Percentiles rank a stretch among this genome's conserved stretches.
Evolutionary conservation across 192 early-diverging fungal genomes (phyloP).

Genomic region (Diversispora eburnea): DNA sequence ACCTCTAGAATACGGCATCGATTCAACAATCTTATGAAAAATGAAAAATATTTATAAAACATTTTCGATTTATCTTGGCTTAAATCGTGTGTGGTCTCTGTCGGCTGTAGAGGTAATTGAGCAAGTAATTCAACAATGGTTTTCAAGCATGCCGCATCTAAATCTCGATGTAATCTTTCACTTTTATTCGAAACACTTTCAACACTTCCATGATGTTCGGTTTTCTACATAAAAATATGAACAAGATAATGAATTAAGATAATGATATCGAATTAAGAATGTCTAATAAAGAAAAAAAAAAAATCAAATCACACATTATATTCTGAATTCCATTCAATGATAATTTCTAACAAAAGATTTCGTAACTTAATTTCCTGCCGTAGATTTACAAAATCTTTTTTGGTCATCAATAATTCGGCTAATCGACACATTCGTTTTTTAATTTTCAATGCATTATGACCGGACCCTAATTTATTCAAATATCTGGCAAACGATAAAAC

Average conservation of each 20-base stretch:
- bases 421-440: conserved; percentile 73
- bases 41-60: conserved; percentile 71
- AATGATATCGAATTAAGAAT: neutral
- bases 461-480: conserved; percentile 58
- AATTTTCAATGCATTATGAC: conserved; percentile 56
- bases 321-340: conserved; percentile 75
- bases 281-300: neutral
- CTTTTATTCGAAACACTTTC: conserved; percentile 35
- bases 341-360: conserved; percentile 65
- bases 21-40: conserved; percentile 72
- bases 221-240: conserved; percentile 19
- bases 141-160: conserved; percentile 78
- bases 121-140: conserved; percentile 67
- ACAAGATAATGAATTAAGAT: neutral
- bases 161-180: conserved; percentile 65
- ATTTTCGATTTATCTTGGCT: conserved; percentile 56
- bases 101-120: conserved; percentile 68
- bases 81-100: conserved; percentile 52
- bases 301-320: conserved; percentile 46
- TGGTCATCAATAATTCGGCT: conserved; percentile 67
- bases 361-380: conserved; percentile 70
- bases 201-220: conserved; percentile 32
- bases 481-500: conserved; percentile 67
- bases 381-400: conserved; percentile 68
- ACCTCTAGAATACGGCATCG: conserved; percentile 60